These are phyloP conservation scores for Stachybotrys elegans DNA, from an alignment of 2,329 filamentous ascomycete genomes.

Conservation along the genomic window DNA sequence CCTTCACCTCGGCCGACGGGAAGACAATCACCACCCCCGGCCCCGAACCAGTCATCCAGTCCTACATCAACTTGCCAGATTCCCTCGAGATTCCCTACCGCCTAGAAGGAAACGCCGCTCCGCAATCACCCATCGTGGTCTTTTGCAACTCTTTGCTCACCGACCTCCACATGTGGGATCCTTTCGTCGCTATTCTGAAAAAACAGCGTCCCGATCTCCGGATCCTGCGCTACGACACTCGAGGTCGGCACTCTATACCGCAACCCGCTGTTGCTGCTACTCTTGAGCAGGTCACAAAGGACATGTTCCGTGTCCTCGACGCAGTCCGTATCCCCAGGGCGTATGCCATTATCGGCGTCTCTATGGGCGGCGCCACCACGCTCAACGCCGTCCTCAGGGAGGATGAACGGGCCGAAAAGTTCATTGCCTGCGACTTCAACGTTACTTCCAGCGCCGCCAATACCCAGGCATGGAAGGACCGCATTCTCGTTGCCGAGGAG, in stretches of 20 bases:
- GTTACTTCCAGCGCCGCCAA: constrained; percentile 67
- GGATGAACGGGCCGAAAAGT: constrained; percentile 51
- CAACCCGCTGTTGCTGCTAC: constrained; percentile 46
- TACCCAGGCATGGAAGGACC: constrained; percentile 73
- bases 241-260: constrained; percentile 56
- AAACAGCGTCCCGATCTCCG: constrained; percentile 58
- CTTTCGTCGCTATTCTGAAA: constrained; percentile 59
- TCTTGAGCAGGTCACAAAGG: constrained; percentile 62
- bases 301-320: constrained; percentile 61
- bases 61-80: constrained; percentile 64
- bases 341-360: constrained; percentile 68
- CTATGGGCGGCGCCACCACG: constrained; percentile 73
- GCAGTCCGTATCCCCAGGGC: constrained; percentile 64
- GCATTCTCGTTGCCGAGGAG: constrained; percentile 61
- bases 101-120: constrained; percentile 65
- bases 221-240: constrained; percentile 71
- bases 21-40: constrained; percentile 50
- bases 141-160: constrained; percentile 79
- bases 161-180: constrained; percentile 75
- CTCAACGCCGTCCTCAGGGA: constrained; percentile 67
- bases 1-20: constrained; percentile 51
- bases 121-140: constrained; percentile 65
- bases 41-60: constrained; percentile 52
- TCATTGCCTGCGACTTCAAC: constrained; percentile 78
- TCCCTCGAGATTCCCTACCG: constrained; percentile 66